phyloP scores from a whole-genome alignment of 345 rosid species.

The Citrus trifoliata region DNA sequence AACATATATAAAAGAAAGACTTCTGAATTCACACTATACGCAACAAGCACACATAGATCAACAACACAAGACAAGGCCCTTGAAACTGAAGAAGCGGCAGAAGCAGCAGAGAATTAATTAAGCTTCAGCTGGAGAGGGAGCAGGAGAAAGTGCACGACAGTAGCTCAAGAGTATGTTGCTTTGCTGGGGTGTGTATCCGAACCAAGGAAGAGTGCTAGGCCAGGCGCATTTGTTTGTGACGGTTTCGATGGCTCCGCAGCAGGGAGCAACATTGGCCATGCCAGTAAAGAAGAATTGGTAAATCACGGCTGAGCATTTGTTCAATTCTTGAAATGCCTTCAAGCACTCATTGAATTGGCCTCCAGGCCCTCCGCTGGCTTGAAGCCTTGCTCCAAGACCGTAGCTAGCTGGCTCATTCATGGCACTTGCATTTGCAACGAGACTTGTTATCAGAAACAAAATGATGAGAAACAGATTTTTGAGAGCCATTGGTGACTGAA shows the following conservation, averaged over 20 bases:
- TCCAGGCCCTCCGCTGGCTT: not conserved
- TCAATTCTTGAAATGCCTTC: not conserved
- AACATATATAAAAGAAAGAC: too few species aligned
- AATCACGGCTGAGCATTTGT: not conserved
- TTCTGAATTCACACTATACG: too few species aligned
- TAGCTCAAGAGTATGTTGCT: not conserved
- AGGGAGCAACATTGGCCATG: not conserved
- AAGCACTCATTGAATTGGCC: not conserved
- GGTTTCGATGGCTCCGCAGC: not conserved
- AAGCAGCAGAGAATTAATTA: too few species aligned
- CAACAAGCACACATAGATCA: too few species aligned
- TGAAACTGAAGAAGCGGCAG: too few species aligned
- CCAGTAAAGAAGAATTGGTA: not conserved
- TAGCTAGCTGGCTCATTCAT: not conserved
- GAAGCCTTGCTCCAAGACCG: not conserved
- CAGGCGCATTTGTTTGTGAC: not conserved
- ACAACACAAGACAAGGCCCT: too few species aligned
- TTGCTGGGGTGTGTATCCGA: not conserved
- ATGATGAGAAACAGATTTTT: not conserved
- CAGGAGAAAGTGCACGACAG: not conserved
- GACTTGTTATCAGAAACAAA: not conserved
- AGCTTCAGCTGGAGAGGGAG: not conserved
- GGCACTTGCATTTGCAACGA: not conserved
- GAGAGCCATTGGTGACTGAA: not conserved
- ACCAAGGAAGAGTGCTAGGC: not conserved